These are phyloP conservation scores for Byssochlamys sp. DNA, from an alignment of 2,329 filamentous ascomycete species.

Conservation along the genomic window DNA sequence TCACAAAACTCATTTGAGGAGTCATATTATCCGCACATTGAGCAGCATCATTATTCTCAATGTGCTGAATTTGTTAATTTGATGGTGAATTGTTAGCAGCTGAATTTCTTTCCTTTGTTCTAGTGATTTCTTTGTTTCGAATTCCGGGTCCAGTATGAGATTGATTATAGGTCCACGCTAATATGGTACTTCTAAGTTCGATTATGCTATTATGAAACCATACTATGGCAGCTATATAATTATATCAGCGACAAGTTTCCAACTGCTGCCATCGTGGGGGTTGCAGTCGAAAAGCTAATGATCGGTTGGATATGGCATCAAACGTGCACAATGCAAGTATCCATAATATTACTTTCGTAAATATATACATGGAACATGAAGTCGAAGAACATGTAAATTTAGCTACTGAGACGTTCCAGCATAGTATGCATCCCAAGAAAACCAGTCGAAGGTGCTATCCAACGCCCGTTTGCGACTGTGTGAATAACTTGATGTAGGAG, in stretches of 20 bases:
- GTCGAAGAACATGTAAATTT: neutral
- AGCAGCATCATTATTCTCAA: neutral
- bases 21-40: neutral
- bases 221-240: no score
- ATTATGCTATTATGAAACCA: no score
- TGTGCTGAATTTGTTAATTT: neutral
- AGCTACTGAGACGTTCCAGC: neutral
- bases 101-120: neutral
- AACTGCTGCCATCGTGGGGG: no score
- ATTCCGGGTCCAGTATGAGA: no score
- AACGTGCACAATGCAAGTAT: no score
- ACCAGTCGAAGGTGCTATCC: slow-evolving; percentile 1
- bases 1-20: neutral
- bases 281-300: no score
- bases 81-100: neutral
- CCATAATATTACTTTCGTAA: no score
- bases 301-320: no score
- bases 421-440: slow-evolving; percentile 1
- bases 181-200: no score
- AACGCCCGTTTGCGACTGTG: neutral
- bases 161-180: no score
- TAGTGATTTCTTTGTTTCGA: neutral
- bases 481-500: neutral
- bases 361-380: no score
- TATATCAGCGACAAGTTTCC: no score